Evolutionary conservation across 2,329 filamentous ascomycete species (phyloP).

Genomic region (Domatiomyces globalis): DNA sequence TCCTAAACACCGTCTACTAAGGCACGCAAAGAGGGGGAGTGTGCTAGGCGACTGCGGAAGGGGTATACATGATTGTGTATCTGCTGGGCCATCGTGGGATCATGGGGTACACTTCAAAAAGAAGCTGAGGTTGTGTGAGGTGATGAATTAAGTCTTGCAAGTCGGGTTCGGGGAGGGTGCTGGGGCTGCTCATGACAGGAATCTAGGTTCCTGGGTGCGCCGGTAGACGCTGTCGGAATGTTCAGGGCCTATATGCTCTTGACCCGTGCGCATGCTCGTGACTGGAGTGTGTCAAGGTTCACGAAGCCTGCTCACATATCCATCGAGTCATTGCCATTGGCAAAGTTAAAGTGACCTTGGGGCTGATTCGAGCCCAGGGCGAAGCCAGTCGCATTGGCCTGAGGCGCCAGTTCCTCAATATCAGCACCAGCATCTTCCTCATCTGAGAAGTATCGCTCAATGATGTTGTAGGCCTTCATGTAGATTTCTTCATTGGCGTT

Average conservation of each 20-base stretch:
- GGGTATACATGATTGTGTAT: constrained; percentile 20
- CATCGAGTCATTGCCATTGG: constrained; percentile 56
- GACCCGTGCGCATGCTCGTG: background rate
- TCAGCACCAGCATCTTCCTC: constrained; percentile 71
- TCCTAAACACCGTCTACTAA: background rate
- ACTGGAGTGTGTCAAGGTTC: background rate
- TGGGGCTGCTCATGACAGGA: background rate
- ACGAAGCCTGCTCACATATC: constrained; percentile 44
- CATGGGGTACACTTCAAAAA: constrained; percentile 22
- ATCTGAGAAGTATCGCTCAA: constrained; percentile 99
- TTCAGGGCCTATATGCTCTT: background rate
- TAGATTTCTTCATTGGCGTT: constrained; percentile 99
- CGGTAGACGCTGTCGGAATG: background rate
- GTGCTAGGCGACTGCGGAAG: background rate
- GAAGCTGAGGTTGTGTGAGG: constrained; percentile 19
- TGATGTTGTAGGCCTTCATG: constrained; percentile 99
- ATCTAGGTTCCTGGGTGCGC: background rate
- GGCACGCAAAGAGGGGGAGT: background rate
- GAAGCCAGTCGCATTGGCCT: constrained; percentile 61
- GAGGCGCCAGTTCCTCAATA: constrained; percentile 65
- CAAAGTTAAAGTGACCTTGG: constrained; percentile 86
- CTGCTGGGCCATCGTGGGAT: constrained; percentile 12
- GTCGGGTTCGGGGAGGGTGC: too few species aligned
- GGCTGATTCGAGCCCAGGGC: constrained; percentile 50
- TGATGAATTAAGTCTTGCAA: constrained; percentile 19